Conservation (phyloP, 352 stramenopile genomes). For the Pythium aphanidermatum region DNA sequence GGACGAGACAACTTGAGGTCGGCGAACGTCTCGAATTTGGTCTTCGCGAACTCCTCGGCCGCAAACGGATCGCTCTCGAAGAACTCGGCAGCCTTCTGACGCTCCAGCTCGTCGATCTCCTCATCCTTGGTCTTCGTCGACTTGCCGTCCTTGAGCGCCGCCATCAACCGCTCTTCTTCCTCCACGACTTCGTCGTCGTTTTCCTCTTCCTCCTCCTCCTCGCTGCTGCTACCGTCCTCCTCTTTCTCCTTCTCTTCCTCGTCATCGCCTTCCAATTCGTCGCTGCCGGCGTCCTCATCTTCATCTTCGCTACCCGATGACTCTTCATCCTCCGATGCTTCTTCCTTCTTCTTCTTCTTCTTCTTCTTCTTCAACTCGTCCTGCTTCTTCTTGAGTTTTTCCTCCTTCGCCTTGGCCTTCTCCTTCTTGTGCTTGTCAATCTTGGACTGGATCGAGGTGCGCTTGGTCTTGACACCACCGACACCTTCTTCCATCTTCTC, state of each 20-base stretch:
- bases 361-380: conserved; percentile 31
- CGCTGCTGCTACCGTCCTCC: conserved; percentile 26
- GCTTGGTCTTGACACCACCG: conserved; percentile 49
- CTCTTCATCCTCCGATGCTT: conserved; percentile 20
- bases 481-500: conserved; percentile 57
- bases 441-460: conserved; percentile 81
- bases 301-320: conserved; percentile 10
- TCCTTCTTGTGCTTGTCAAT: conserved; percentile 81
- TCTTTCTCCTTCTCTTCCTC: conserved; percentile 28
- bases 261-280: conserved; percentile 25
- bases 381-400: conserved; percentile 48
- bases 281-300: conserved; percentile 14
- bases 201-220: conserved; percentile 32
- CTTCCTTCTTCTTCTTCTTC: conserved; percentile 21
- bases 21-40: conserved; percentile 91
- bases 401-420: conserved; percentile 52
- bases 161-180: conserved; percentile 68
- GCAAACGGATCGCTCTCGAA: conserved; percentile 78
- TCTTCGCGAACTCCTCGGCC: conserved; percentile 70
- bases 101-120: conserved; percentile 69
- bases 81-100: conserved; percentile 74
- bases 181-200: conserved; percentile 63
- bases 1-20: conserved; percentile 96
- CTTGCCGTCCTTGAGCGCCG: conserved; percentile 56
- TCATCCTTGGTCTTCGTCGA: conserved; percentile 45